Evolutionary conservation across 768 basidiomycete genomes (phyloP).

Genomic region (Russula emetica): DNA sequence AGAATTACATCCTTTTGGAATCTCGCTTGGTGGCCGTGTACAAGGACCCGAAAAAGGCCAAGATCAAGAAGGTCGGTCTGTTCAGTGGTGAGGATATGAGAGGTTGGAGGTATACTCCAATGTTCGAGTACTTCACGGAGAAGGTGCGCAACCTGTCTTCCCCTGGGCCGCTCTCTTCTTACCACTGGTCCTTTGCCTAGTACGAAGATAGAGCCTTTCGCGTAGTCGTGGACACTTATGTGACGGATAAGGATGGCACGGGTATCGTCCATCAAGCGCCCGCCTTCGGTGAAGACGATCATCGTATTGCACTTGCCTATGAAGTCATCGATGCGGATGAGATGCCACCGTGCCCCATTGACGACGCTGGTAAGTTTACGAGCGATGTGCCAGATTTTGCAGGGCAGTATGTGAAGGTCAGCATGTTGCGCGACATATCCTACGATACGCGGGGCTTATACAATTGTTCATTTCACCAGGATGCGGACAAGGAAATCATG

Average conservation of each 20-base stretch:
- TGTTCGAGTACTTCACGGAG: conserved; percentile 97
- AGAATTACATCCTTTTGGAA: conserved; percentile 91
- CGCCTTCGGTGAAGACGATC: conserved; percentile 98
- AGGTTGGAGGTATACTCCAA: conserved; percentile 90
- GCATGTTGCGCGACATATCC: background rate
- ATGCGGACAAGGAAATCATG: conserved; percentile 92
- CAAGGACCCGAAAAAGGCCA: conserved; percentile 96
- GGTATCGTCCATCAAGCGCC: conserved; percentile 99
- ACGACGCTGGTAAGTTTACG: conserved; percentile 86
- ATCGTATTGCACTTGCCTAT: conserved; percentile 83
- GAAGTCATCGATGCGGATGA: conserved; percentile 83
- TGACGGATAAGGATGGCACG: conserved; percentile 89
- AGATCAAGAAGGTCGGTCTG: conserved; percentile 84
- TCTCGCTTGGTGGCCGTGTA: conserved; percentile 80
- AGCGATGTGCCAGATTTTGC: conserved; percentile 84
- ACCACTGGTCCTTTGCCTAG: conserved; percentile 39
- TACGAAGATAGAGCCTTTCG: conserved; percentile 88
- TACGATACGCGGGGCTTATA: conserved; percentile 5
- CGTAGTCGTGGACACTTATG: conserved; percentile 87
- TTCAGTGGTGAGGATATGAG: conserved; percentile 93
- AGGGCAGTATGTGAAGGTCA: conserved; percentile 85
- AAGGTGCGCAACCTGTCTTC: conserved; percentile 48
- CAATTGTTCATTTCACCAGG: conserved; percentile 40
- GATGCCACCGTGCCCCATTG: conserved; percentile 94
- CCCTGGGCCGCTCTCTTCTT: background rate